Base-by-base conservation (phyloP, 2,329 filamentous ascomycete genomes). In the Ascochyta clinopodiicola region DNA sequence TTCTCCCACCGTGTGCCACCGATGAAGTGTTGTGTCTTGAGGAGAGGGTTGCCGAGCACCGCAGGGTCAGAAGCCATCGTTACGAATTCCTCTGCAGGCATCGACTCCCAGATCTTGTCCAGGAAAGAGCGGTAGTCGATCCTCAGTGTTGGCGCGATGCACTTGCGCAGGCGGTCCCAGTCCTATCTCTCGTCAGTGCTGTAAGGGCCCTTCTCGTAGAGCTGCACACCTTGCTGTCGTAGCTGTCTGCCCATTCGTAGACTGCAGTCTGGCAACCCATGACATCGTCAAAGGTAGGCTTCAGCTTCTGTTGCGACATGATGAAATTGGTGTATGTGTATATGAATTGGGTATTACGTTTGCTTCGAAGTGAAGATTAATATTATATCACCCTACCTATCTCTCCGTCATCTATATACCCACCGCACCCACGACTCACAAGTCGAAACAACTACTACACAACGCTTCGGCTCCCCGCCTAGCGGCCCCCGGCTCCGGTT, bases 91-190 rank as follows among this genome's bases (percentile, higher is more conserved):
- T 80, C 79, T 7, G 82, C 81, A 0, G 82, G 81, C 81, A 85
- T 84, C 15, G 76, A 71, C 57, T 84, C 81, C 82, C 83, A 85
- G 47, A 81, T 68, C 72, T 84, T 82, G 74, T 80, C 75, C 57
- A 84, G 75, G 66, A 84, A 80, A 13, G 72, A 85, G 60, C 72
- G 80, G 82, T 92, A 92, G 80, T 92, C 89, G 66, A 92, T 82
- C 81, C 76, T 78, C 13, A 86, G 69, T 1, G 82, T 86, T 1
- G 87, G 86, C 2, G 87, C 86, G 62, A 90, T 86, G 77, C 82
- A 84, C 60, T 81, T 83, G 62, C 78, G 69, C 25, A 88, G 80
- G 46, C 84, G 81, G 13, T 80, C 77, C 85, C 86, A 88, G 76
- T 88, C 84, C 75, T 75, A 51, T 19, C 5, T 35, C 17, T 32